Evolutionary conservation across 139 green algal species (phyloP), one percentile per base, ranked within the genome.

Genomic region (Chlorella sp.): DNA sequence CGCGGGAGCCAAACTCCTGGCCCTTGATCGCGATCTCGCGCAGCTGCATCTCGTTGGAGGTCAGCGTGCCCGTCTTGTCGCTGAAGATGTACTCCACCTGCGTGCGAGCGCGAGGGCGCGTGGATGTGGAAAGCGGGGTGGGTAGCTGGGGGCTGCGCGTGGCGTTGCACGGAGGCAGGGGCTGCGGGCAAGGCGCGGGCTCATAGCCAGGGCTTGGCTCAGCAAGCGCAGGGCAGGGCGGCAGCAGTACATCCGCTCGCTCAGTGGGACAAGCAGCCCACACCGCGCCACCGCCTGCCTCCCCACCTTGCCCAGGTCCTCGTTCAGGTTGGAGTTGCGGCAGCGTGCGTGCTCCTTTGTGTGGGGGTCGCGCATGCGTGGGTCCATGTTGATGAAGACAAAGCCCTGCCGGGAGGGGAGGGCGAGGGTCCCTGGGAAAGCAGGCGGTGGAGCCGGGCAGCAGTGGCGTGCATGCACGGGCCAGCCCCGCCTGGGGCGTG

Each of bases 41-140:
- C 73, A 94, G 78, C 80, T 86, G 84, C 93, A 97, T 97, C 67
- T 96, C 89, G 77, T 97, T 97, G 77, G 83, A 83, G 14, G 93
- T 97, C 25, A 97, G 87, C 14, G 93, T 97, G 64, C 89, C 93
- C 11, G 96, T 99, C 85, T 99, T 99, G 89, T 99, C 96, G 35
- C 78, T 91, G 62, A 99, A 89, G 40, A 99, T 92, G 67, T 96
- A 98, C 83, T 94, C 80, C 41, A 98, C 87, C 89, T 93, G 84
- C 53, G 46, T 17, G 46, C 14, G 14, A 55, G 46, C 46, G 46
- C 14, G 14, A 17, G 46, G 46, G 46, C 46, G 46, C 14, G 14
- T 27, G 17, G 46, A 55, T 17, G 17, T 14, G 14, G 46, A 55
- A 17, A 17, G 46, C 17, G 46, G 14, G 17, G 46, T 17, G 17